Evolutionary conservation across 495 filamentous ascomycete species (phyloP).

Genomic region (Aspergillus bridgeri): DNA sequence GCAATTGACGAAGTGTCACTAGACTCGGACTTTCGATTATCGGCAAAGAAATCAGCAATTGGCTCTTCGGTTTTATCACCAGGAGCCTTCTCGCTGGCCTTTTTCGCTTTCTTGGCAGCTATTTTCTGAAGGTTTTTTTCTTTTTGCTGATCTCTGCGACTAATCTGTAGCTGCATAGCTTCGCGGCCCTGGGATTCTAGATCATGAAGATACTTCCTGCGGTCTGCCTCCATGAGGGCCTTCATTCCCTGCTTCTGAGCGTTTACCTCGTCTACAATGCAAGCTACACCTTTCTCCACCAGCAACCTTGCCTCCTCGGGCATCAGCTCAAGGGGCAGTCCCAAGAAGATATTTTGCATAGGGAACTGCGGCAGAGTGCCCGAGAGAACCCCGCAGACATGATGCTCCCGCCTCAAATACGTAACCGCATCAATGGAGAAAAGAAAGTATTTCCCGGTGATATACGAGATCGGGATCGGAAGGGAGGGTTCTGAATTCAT

Average conservation of each 20-base stretch:
- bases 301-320: conserved; percentile 84
- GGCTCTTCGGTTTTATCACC: conserved; percentile 18
- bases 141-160: conserved; percentile 39
- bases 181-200: conserved; percentile 46
- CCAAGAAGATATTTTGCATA: conserved; percentile 91
- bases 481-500: conserved; percentile 41
- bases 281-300: conserved; percentile 73
- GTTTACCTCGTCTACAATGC: conserved; percentile 71
- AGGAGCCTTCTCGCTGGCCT: conserved; percentile 28
- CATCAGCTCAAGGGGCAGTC: conserved; percentile 83
- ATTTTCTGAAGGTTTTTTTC: conserved; percentile 40
- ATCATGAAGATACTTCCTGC: conserved; percentile 42
- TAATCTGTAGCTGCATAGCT: conserved; percentile 35
- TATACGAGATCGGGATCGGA: conserved; percentile 77
- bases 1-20: conserved; percentile 22
- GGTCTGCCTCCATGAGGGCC: conserved; percentile 53
- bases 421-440: conserved; percentile 82
- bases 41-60: conserved; percentile 44
- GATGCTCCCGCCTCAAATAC: conserved; percentile 72
- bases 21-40: conserved; percentile 16
- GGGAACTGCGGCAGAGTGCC: conserved; percentile 88
- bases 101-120: conserved; percentile 36
- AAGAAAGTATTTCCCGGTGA: conserved; percentile 79
- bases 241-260: conserved; percentile 62
- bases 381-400: conserved; percentile 83